Evolutionary conservation across 2,329 filamentous ascomycete species (phyloP).

Genomic region (Cercospora sp.): DNA sequence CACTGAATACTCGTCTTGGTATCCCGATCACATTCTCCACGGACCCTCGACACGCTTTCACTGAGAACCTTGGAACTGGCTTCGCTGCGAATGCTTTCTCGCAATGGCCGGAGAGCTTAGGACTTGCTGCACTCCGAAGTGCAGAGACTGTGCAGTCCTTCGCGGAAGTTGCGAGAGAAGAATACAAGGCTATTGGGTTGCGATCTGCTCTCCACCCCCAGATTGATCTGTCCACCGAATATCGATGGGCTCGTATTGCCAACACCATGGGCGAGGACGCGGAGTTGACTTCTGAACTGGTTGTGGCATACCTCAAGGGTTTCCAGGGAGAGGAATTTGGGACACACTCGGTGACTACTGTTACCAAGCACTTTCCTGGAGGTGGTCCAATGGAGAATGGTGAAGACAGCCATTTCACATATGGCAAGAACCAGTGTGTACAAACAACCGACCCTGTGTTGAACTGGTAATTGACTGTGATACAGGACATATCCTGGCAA

Average conservation of each 20-base stretch:
- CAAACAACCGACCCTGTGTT: not conserved
- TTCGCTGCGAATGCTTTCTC: constrained; percentile 49
- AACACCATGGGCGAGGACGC: constrained; percentile 54
- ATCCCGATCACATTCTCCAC: constrained; percentile 53
- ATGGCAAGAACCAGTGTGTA: constrained; percentile 50
- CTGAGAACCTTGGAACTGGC: constrained; percentile 47
- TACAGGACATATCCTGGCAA: constrained; percentile 49
- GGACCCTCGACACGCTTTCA: constrained; percentile 51
- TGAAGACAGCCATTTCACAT: constrained; percentile 55
- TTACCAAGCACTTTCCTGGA: constrained; percentile 58
- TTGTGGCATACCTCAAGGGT: constrained; percentile 50
- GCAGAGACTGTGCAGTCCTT: constrained; percentile 49
- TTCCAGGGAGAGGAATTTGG: constrained; percentile 52
- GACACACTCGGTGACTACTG: constrained; percentile 47
- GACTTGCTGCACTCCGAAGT: constrained; percentile 52
- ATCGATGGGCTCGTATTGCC: constrained; percentile 51
- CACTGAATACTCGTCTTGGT: constrained; percentile 49
- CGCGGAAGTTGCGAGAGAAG: constrained; percentile 52
- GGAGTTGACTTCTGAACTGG: constrained; percentile 33
- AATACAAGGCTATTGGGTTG: constrained; percentile 48
- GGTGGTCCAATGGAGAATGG: constrained; percentile 52
- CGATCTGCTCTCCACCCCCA: constrained; percentile 53
- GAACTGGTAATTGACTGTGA: not conserved
- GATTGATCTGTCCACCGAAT: constrained; percentile 54
- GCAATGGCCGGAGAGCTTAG: constrained; percentile 55